Evolutionary conservation across 805 yeast genomes (phyloP), one percentile per base, ranked within the genome.

Genomic region (Cyberlindnera galapagoensis): DNA sequence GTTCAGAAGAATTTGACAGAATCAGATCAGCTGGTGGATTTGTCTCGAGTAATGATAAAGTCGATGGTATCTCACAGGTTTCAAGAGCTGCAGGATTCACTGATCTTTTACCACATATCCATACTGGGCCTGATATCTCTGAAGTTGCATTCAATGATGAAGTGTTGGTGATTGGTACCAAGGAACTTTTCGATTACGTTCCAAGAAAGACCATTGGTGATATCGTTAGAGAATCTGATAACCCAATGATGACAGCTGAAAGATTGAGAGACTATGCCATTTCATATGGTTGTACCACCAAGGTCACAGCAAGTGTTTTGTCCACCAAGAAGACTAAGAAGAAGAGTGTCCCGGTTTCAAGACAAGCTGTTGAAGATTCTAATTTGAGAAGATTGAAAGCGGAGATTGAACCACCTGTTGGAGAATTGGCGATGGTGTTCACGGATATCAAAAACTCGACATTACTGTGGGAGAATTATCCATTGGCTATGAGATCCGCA

Each of bases 361-460:
- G 74, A 49, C 79, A 69, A 29, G 73, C 56, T 50, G 75, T 42
- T 65, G 86, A 79, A 31, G 96, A 88, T 56, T 74, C 94, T 0
- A 71, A 79, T 2, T 64, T 88, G 44, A 76, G 95, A 47, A 74
- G 94, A 49, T 63, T 87, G 34, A 94, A 85, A 39, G 83, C 80
- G 24, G 98, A 92, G 51, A 88, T 92, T 37, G 78, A 81, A 8
- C 97, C 98, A 3, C 99, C 99, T 3, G 78, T 80, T 6, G 97
- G 97, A 3, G 87, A 86, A 31, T 63, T 92, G 30, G 96, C 98
- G 0, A 80, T 92, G 74, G 97, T 90, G 1, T 92, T 92, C 59
- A 92, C 99, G 0, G 99, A 92, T 71, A 92, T 92, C 46, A 87
- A 90, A 49, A 88, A 83, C 54, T 88, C 97, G 1, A 92, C 99